A percentile compares a stretch with the other conserved stretches of the same genome.
Conservation (phyloP, 805 yeast species). For the Clavispora asparagi region DNA sequence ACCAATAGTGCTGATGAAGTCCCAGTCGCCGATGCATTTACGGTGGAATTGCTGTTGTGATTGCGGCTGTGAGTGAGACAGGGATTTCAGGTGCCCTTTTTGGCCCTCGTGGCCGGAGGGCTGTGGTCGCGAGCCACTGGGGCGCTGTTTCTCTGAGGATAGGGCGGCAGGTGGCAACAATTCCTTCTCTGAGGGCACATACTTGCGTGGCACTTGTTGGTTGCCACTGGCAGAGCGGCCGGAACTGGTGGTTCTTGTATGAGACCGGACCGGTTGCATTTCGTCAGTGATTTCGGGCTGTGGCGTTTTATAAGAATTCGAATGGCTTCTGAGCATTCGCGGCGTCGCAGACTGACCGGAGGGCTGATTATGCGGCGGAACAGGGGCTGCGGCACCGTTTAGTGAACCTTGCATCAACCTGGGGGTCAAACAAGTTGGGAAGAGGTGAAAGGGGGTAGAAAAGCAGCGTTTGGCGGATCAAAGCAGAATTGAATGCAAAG, state of each 20-base stretch:
- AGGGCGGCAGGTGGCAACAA: slow-evolving; percentile 12
- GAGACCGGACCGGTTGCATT: neutral
- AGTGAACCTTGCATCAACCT: neutral
- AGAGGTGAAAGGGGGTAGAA: neutral
- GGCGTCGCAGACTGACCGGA: slow-evolving; percentile 56
- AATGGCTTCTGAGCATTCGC: slow-evolving; percentile 56
- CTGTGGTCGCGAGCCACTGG: neutral
- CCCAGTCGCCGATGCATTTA: slow-evolving; percentile 94
- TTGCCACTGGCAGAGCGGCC: neutral
- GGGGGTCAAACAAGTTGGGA: neutral
- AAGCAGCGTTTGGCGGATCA: neutral
- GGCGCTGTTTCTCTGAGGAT: neutral
- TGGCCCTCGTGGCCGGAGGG: neutral
- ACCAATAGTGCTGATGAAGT: slow-evolving; percentile 88
- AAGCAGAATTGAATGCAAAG: neutral
- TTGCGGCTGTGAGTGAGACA: slow-evolving; percentile 3
- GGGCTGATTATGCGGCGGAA: neutral
- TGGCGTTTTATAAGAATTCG: slow-evolving; percentile 5
- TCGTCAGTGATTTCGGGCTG: neutral
- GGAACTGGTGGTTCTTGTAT: slow-evolving; percentile 1
- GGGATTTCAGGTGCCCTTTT: neutral
- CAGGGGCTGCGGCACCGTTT: neutral
- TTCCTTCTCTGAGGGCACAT: slow-evolving; percentile 4
- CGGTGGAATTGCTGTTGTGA: slow-evolving; percentile 61
- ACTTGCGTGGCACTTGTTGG: neutral